Conservation (phyloP, 148 eudicot genomes). For the Vaccinium myrtillus region DNA sequence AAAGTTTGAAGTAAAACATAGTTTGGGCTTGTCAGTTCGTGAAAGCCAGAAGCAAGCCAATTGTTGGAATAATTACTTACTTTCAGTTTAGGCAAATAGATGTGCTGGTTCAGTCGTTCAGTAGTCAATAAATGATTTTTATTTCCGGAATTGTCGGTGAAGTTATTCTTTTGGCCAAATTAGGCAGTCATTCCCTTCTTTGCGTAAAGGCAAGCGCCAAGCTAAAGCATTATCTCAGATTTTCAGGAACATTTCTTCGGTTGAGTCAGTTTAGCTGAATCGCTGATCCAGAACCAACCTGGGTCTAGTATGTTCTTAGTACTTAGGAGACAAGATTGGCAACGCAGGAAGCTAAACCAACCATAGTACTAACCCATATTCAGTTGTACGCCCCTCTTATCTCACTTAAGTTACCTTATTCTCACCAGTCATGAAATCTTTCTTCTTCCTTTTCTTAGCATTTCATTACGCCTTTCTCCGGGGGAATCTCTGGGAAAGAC, state of each 20-base stretch:
- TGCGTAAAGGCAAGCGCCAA: not conserved
- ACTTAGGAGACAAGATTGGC: not conserved
- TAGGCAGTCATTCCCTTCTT: not conserved
- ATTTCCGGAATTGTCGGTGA: not conserved
- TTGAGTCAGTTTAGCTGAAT: conserved; percentile 3
- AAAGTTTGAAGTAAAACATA: not conserved
- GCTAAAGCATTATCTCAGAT: not conserved
- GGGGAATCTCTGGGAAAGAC: no score
- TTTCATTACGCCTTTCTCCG: no score
- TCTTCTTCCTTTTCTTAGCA: no score
- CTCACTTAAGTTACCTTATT: not conserved
- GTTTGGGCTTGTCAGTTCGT: conserved; percentile 8
- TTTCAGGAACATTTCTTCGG: not conserved
- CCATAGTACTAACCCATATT: not conserved
- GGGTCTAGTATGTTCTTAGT: not conserved
- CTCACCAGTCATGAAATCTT: not conserved
- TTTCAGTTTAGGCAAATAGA: not conserved
- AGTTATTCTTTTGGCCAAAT: not conserved
- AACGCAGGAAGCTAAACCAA: not conserved
- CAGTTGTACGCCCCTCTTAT: not conserved
- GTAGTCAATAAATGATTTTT: not conserved
- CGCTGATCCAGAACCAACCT: not conserved
- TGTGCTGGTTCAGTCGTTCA: not conserved
- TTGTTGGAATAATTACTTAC: no score
- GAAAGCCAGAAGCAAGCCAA: not conserved